Base-by-base conservation (phyloP, 192 early-diverging fungal species). In the Pecoramyces ruminantium region DNA sequence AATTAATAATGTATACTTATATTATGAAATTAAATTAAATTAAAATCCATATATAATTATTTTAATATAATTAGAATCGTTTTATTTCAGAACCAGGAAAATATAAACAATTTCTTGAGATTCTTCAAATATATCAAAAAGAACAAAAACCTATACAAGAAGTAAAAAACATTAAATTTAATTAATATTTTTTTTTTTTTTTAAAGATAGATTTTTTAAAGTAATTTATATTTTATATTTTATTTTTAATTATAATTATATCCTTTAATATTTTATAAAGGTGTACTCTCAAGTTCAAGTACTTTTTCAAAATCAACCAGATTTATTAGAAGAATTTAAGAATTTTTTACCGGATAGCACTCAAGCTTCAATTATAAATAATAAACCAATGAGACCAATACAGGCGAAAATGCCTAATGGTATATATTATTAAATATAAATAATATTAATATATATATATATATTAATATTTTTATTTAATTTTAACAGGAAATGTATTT, bases 281-380 rank as follows among this genome's bases (percentile, higher is more conserved):
- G 98, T 99, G 0, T 98, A 98, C 84, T 88, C 93, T 2, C 96
- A 98, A 86, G 98, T 99, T 4, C 93, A 97, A 78, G 82, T 90
- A 12, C 83, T 99, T 38, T 98, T 99, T 84, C 89, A 92, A 51
- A 88, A 85, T 27, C 94, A 93, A 0, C 94, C 93, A 0, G 97
- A 98, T 84, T 86, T 99, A 38, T 83, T 99, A 67, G 95, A 96
- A 38, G 98, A 99, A 86, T 99, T 99, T 84, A 98, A 97, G 85
- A 95, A 96, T 83, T 98, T 99, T 84, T 85, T 99, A 78, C 98
- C 98, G 2, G 97, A 99, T 83, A 94, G 86, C 29, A 83, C 83
- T 30, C 83, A 82, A 81, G 81, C 81, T 82, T 85, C 85, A 38
- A 83, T 67, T n/a, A 67, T n/a, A n/a, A 67, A 18, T 67, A 67